Conservation (phyloP, 345 rosid species). For the Aurinia saxatilis region DNA sequence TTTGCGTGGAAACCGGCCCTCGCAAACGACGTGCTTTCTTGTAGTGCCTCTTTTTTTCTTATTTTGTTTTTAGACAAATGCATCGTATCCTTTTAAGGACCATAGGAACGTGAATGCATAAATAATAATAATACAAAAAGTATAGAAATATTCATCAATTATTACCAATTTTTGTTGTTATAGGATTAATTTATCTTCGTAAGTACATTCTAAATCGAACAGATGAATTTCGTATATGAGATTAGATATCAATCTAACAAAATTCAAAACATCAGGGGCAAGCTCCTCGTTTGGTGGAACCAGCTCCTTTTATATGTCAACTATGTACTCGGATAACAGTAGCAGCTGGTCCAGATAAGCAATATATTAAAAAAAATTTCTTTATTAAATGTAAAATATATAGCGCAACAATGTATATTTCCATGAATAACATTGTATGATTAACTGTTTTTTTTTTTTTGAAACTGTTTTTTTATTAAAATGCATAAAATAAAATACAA, state of each 20-base stretch:
- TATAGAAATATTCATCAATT: neutral
- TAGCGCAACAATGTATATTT: neutral
- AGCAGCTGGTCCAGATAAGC: slow-evolving; percentile 10
- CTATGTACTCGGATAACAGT: neutral
- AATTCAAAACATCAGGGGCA: neutral
- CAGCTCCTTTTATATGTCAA: neutral
- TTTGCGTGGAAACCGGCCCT: too few species aligned
- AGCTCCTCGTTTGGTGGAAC: slow-evolving; percentile 20
- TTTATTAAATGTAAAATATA: neutral
- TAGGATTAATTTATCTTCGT: neutral
- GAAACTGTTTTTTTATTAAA: too few species aligned
- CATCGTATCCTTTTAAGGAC: too few species aligned
- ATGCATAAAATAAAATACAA: too few species aligned
- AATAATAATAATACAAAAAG: too few species aligned
- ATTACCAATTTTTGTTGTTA: neutral
- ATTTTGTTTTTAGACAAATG: too few species aligned
- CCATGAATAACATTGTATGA: neutral
- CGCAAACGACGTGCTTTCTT: too few species aligned
- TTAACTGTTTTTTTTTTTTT: neutral
- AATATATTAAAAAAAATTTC: neutral
- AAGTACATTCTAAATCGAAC: neutral
- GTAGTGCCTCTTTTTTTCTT: too few species aligned
- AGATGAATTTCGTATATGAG: neutral
- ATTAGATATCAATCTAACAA: neutral
- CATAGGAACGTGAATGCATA: too few species aligned